These are phyloP conservation scores for Calonectria pseudoreteaudii DNA, from an alignment of 2,329 filamentous ascomycete genomes.

Conservation along the genomic window DNA sequence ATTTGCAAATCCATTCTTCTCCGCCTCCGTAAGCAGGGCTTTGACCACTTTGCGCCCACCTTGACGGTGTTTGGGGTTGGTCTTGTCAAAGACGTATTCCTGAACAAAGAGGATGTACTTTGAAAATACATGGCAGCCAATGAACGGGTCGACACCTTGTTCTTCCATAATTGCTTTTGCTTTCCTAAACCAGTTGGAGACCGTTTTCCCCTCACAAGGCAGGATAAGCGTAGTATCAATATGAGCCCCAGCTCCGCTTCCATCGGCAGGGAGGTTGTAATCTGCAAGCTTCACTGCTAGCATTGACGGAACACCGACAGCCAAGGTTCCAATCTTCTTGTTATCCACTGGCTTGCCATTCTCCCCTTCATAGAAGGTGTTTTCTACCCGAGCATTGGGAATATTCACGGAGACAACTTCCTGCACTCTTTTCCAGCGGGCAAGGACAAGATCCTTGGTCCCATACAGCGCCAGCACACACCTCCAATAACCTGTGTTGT, in stretches of 20 bases:
- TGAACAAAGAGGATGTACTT: conserved; percentile 25
- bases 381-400: neutral
- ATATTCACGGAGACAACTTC: neutral
- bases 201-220: neutral
- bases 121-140: conserved; percentile 20
- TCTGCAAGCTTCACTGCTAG: neutral
- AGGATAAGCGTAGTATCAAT: neutral
- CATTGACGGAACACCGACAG: neutral
- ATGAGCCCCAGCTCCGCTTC: neutral
- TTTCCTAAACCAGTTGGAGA: neutral
- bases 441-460: neutral
- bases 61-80: conserved; percentile 2
- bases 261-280: neutral
- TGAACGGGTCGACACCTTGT: conserved; percentile 14
- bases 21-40: neutral
- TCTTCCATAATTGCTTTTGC: neutral
- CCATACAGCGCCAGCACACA: neutral
- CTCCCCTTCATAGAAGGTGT: neutral
- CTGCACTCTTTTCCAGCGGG: neutral
- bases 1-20: neutral
- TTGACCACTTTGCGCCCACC: neutral
- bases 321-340: neutral
- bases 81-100: conserved; percentile 23
- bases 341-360: neutral
- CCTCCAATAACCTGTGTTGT: neutral